Evolutionary conservation across 345 rosid genomes (phyloP), one percentile per base, ranked within the genome.

Genomic region (Euphorbia tirucalli): DNA sequence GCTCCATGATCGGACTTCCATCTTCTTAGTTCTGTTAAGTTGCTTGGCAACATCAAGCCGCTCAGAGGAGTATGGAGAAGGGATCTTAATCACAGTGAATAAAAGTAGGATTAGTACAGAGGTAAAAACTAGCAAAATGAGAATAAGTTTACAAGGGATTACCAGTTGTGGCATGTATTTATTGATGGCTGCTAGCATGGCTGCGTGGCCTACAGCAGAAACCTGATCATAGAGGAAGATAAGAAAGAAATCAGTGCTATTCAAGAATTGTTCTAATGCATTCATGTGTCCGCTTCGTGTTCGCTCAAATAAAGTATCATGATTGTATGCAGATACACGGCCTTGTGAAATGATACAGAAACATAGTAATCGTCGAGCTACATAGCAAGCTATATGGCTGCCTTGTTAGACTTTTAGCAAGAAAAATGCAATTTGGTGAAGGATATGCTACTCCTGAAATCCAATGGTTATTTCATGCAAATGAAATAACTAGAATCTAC

Each of bases 151-250:
- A 37, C 28, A 52, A n/a, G 59, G 52, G n/a, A 37, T 74, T 77
- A 89, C 94, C 90, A 89, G 52, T 65, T 65, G 79, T 18, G 94
- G 94, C 49, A 77, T 59, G 70, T 89, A 84, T 69, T 70, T 85
- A 49, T 80, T 83, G 71, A 89, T 79, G 2, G 83, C 90, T 35
- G 90, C 86, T 54, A 89, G 71, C 66, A 85, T 84, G n/a, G 86
- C 90, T 0, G 88, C 88, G 74, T 89, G 91, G 35, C 91, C 94
- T 18, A 86, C 67, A 7, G 89, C 83, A 25, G 94, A 85, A 11
- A 87, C 84, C 94, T 87, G 70, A 31, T 8, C 27, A 61, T 5
- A n/a, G n/a, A 21, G 25, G 24, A 31, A 32, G 24, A 13, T n/a
- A 16, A 61, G 27, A 15, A 58, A 46, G 24, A 25, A 64, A 4